phyloP scores from a whole-genome alignment of 305 asterid species.

The Solanum hybrid region DNA sequence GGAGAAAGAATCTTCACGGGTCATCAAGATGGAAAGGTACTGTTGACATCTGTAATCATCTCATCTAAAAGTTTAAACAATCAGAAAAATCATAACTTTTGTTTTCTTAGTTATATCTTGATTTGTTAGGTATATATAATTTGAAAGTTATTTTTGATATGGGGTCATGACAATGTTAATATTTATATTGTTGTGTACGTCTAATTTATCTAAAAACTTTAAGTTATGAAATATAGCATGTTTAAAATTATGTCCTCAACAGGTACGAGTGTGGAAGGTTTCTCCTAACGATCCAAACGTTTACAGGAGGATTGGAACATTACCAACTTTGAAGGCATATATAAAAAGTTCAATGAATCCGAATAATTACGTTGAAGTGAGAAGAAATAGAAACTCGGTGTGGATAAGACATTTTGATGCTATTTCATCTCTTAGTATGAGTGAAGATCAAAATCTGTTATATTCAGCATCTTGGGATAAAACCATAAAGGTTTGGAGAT shows the following conservation, averaged over 20 bases:
- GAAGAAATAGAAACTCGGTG: neutral
- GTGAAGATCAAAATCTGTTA: slow-evolving; percentile 4
- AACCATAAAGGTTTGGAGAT: slow-evolving; percentile 15
- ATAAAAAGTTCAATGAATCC: slow-evolving; percentile 12
- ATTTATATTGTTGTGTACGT: neutral
- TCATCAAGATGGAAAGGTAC: slow-evolving; percentile 17
- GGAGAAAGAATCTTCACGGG: slow-evolving; percentile 22
- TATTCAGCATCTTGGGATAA: slow-evolving; percentile 18
- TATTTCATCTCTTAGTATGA: slow-evolving; percentile 14
- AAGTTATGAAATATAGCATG: neutral
- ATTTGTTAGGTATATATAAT: no score
- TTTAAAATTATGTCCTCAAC: neutral
- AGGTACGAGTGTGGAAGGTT: slow-evolving; percentile 11
- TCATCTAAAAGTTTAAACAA: neutral
- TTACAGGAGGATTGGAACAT: slow-evolving; percentile 13
- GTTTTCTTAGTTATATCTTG: no score
- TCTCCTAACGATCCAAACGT: neutral
- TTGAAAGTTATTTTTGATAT: neutral
- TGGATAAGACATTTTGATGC: slow-evolving; percentile 18
- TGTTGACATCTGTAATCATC: neutral
- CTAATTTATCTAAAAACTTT: neutral
- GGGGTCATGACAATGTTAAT: neutral
- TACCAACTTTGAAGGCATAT: slow-evolving; percentile 10
- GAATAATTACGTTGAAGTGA: slow-evolving; percentile 13
- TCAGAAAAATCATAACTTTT: neutral